Conservation (phyloP, 352 stramenopile species). For the Phytophthora boehmeriae region DNA sequence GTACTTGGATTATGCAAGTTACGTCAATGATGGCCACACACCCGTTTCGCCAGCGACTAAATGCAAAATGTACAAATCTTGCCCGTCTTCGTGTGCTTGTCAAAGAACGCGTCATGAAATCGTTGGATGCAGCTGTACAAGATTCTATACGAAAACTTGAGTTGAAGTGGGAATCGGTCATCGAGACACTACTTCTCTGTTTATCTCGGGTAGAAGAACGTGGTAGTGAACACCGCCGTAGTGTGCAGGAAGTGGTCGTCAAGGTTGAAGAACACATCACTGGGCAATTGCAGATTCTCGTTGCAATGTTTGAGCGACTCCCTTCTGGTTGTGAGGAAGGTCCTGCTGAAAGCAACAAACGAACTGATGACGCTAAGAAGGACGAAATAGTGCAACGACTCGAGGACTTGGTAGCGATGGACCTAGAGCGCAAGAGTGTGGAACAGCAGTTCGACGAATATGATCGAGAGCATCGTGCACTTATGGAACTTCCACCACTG, state of each 20-base stretch:
- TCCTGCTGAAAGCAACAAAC: not conserved
- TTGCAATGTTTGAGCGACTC: slow-evolving; percentile 42
- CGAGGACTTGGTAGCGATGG: slow-evolving; percentile 56
- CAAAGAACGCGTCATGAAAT: slow-evolving; percentile 26
- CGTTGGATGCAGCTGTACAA: slow-evolving; percentile 14
- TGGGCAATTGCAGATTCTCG: slow-evolving; percentile 41
- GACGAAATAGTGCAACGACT: slow-evolving; percentile 47
- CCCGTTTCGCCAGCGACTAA: slow-evolving; percentile 52
- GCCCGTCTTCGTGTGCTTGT: slow-evolving; percentile 46
- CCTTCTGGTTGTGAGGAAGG: slow-evolving; percentile 36
- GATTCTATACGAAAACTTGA: slow-evolving; percentile 54
- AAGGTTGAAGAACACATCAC: slow-evolving; percentile 55
- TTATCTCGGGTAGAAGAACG: slow-evolving; percentile 60
- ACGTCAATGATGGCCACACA: slow-evolving; percentile 61
- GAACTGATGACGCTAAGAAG: slow-evolving; percentile 2
- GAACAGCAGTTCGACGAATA: slow-evolving; percentile 45
- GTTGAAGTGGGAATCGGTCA: slow-evolving; percentile 64
- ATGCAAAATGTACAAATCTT: slow-evolving; percentile 62
- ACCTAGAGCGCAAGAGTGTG: slow-evolving; percentile 52
- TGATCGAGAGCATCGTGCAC: slow-evolving; percentile 49
- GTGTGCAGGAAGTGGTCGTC: slow-evolving; percentile 49
- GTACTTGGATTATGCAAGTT: slow-evolving; percentile 53
- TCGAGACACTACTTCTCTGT: slow-evolving; percentile 67
- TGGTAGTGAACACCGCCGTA: slow-evolving; percentile 67
- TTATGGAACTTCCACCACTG: slow-evolving; percentile 29